Evolutionary conservation across 2,329 filamentous ascomycete genomes (phyloP).

Genomic region (Fusarium scirpi): DNA sequence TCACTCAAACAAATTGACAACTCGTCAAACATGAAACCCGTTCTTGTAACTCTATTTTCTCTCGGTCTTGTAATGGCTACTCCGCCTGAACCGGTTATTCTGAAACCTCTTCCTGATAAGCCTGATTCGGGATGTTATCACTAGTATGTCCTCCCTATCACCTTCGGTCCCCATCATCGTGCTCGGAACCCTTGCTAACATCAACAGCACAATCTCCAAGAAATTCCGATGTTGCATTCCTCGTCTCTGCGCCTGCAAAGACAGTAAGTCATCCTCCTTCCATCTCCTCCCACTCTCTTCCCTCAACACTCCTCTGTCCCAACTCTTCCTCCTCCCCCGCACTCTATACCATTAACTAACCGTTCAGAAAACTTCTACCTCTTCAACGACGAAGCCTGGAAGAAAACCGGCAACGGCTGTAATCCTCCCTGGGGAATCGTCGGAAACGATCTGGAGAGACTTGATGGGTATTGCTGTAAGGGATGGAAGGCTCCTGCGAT

Average conservation of each 20-base stretch:
- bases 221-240: slow-evolving; percentile 31
- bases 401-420: slow-evolving; percentile 13
- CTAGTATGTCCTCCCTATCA: slow-evolving; percentile 5
- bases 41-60: neutral
- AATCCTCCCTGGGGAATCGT: slow-evolving; percentile 33
- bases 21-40: slow-evolving; percentile 23
- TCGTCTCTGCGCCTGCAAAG: slow-evolving; percentile 29
- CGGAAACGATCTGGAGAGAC: slow-evolving; percentile 14
- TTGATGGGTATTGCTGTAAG: slow-evolving; percentile 37
- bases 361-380: slow-evolving; percentile 20
- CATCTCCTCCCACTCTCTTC: no score
- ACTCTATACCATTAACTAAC: neutral
- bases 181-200: neutral
- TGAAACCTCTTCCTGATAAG: slow-evolving; percentile 13
- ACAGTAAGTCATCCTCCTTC: slow-evolving; percentile 13
- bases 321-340: no score
- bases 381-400: slow-evolving; percentile 29
- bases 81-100: neutral
- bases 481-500: neutral
- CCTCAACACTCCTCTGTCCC: no score
- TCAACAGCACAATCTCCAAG: slow-evolving; percentile 7
- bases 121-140: slow-evolving; percentile 2
- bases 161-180: no score
- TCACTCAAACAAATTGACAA: neutral
- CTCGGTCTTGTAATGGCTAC: neutral